Percentiles rank a stretch among this genome's conserved stretches.
These are phyloP conservation scores for Pseudogymnoascus sp. DNA, from an alignment of 2,329 filamentous ascomycete species.

Conservation along the genomic window DNA sequence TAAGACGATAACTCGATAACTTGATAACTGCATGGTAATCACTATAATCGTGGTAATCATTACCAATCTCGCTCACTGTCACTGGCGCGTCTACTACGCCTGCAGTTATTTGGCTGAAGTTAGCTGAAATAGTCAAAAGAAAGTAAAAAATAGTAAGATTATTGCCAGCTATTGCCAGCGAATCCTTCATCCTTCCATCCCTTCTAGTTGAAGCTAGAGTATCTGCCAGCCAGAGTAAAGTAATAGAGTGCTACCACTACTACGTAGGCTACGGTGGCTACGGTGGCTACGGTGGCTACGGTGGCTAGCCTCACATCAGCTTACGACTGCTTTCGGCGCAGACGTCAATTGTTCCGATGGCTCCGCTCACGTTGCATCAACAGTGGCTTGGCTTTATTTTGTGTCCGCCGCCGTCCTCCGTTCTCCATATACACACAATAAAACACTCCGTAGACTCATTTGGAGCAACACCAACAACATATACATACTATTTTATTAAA, in stretches of 20 bases:
- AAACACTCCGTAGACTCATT: neutral
- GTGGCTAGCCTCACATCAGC: slow-evolving; percentile 3
- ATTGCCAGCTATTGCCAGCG: neutral
- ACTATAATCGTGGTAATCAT: neutral
- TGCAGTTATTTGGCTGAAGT: neutral
- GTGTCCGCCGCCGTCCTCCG: neutral
- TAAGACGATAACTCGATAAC: neutral
- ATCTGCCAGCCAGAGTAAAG: neutral
- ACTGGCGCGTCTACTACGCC: neutral
- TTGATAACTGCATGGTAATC: neutral
- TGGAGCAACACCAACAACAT: neutral
- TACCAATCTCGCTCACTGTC: neutral
- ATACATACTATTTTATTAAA: neutral
- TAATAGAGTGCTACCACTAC: neutral
- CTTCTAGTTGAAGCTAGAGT: neutral
- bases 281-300: too few relatives aligned
- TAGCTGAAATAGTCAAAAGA: neutral
- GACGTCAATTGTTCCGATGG: neutral
- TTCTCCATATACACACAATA: neutral
- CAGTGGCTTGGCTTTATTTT: neutral
- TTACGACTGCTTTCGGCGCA: slow-evolving; percentile 3
- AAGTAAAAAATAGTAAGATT: neutral
- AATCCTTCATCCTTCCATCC: neutral
- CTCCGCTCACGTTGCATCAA: neutral
- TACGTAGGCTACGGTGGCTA: neutral